phyloP scores from a whole-genome alignment of 1,139 yeast species.

The Suhomyces chickasaworum region DNA sequence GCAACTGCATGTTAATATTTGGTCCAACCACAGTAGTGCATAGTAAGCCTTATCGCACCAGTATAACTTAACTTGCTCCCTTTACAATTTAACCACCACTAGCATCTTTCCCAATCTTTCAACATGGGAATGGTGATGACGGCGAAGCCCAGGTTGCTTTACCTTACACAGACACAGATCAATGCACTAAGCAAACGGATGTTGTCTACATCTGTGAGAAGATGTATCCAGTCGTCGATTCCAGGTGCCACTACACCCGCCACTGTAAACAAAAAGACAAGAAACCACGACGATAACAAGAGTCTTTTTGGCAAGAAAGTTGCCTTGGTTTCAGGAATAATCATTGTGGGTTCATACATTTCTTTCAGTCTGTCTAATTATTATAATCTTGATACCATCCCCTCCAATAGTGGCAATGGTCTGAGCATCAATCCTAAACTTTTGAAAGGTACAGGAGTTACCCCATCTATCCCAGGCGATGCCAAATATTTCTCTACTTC shows the following conservation, averaged over 20 bases:
- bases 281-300: slow-evolving; percentile 3
- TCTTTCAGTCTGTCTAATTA: slow-evolving; percentile 45
- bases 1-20: background rate
- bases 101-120: background rate
- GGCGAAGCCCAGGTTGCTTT: slow-evolving; percentile 33
- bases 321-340: slow-evolving; percentile 47
- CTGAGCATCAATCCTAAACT: slow-evolving; percentile 15
- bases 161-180: slow-evolving; percentile 30
- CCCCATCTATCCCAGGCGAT: slow-evolving; percentile 22
- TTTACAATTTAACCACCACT: background rate
- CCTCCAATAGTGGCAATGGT: slow-evolving; percentile 19
- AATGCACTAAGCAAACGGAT: slow-evolving; percentile 13
- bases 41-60: slow-evolving; percentile 5
- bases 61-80: slow-evolving; percentile 5
- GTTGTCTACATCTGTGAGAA: slow-evolving; percentile 12
- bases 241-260: slow-evolving; percentile 6
- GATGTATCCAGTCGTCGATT: slow-evolving; percentile 5
- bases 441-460: slow-evolving; percentile 13
- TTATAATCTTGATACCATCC: slow-evolving; percentile 46
- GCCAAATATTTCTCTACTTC: slow-evolving; percentile 45
- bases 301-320: slow-evolving; percentile 32
- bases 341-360: slow-evolving; percentile 49
- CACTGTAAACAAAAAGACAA: background rate
- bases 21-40: background rate
- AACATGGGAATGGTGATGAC: slow-evolving; percentile 35